These are phyloP conservation scores for Gossypium australe DNA, from an alignment of 345 rosid genomes.

Conservation along the genomic window DNA sequence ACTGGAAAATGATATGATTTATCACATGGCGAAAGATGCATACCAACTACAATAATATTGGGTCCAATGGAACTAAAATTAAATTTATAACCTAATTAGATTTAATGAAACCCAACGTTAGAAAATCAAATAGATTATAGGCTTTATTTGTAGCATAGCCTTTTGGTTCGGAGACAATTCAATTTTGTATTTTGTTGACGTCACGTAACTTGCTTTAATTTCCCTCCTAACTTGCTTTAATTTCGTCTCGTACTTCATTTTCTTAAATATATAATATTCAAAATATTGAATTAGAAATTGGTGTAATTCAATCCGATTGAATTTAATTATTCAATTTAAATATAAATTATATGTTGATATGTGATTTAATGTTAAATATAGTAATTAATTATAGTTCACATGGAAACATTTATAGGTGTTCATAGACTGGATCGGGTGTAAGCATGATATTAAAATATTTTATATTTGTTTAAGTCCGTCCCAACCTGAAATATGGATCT, in stretches of 20 bases:
- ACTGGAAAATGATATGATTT: neutral
- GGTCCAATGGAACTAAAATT: neutral
- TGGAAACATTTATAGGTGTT: no score
- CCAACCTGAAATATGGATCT: fast-evolving
- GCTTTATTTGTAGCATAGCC: neutral
- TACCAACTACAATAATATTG: neutral
- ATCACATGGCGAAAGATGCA: neutral
- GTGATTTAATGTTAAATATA: no score
- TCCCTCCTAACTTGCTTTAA: neutral
- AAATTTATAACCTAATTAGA: neutral
- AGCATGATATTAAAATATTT: no score
- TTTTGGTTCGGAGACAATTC: neutral
- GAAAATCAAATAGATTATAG: neutral
- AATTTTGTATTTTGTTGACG: neutral
- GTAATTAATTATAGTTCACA: no score
- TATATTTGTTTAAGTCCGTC: fast-evolving
- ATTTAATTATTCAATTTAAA: no score
- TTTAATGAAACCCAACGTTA: neutral
- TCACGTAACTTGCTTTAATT: neutral
- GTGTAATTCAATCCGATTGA: no score
- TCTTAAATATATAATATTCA: no score
- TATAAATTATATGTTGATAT: no score
- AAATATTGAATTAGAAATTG: no score
- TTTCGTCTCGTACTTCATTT: neutral
- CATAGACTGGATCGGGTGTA: fast-evolving